Conservation (phyloP, 108 stramenopile genomes). For the Discostella stelligeroides region DNA sequence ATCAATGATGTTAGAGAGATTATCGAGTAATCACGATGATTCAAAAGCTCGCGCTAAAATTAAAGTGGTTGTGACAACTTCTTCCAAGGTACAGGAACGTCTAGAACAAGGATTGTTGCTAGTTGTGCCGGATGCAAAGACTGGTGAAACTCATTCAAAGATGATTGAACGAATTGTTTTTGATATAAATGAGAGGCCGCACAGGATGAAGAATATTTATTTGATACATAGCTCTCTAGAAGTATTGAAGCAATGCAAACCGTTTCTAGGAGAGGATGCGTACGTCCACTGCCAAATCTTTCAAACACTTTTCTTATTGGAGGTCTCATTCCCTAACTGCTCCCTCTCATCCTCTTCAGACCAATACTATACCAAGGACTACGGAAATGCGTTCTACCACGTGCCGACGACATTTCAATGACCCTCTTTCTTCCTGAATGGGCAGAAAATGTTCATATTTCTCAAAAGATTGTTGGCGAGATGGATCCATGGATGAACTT, state of each 20-base stretch:
- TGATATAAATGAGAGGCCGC: background rate
- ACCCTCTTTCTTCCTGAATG: conserved; percentile 36
- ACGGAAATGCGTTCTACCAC: conserved; percentile 29
- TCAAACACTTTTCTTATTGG: background rate
- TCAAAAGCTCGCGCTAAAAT: background rate
- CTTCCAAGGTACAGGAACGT: conserved; percentile 13
- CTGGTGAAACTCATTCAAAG: conserved; percentile 28
- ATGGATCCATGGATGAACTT: conserved; percentile 53
- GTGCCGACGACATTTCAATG: conserved; percentile 1
- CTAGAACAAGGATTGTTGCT: conserved; percentile 10
- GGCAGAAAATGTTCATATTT: conserved; percentile 27
- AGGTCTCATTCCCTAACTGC: background rate
- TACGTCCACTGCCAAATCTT: background rate
- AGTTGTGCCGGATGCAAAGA: conserved; percentile 33
- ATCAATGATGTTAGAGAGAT: conserved; percentile 1
- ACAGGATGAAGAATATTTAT: conserved; percentile 13
- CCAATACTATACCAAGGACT: conserved; percentile 23
- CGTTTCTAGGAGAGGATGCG: conserved; percentile 37
- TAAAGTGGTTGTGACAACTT: conserved; percentile 27
- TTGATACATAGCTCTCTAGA: conserved; percentile 41
- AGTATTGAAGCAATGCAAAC: conserved; percentile 34
- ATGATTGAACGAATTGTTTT: conserved; percentile 33
- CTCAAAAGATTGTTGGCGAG: conserved; percentile 41
- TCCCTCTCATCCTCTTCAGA: background rate
- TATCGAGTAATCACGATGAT: background rate